Base-by-base conservation (phyloP, 108 stramenopile species). In the Phaeodactylum tricornutum region DNA sequence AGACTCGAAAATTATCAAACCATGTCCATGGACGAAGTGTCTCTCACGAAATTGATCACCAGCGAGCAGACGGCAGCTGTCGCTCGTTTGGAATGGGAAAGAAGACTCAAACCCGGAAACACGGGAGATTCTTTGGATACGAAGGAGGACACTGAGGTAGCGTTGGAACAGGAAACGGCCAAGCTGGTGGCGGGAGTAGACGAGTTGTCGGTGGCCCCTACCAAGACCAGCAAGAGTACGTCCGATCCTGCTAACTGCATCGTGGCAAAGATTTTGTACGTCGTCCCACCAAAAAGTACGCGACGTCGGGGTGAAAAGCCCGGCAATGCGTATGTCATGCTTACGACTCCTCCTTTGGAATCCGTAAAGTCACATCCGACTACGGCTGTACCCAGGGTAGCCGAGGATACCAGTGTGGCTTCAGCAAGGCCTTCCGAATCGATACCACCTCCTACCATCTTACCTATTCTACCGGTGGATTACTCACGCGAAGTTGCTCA, bases 251-350 rank as follows among this genome's bases (percentile, higher is more conserved):
- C 33, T 34, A 34, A 9, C 33, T 27, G 54, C 34, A 58, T 71
- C 19, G 50, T 53, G 5, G 66, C 51, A 5, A 65, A 69, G 29
- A 55, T 64, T 5, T 40, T 74, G 31, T 78, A 78, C 35, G 66
- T 67, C 16, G 47, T 67, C 23, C 77, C 77, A 3, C 67, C 77
- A 4, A 61, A 61, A 41, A 70, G 62, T 43, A 69, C 69, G 3
- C 36, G 57, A 16, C 70, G 71, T 32, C 61, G 72, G 17, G 77
- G 77, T 21, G 67, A 64, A 28, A 68, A 56, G 12, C 42, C 43
- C 2, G 77, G 77, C n/a, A 50, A 51, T 9, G 69, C 54, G 21
- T 74, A 74, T 31, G 33, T 78, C 17, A 54, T 78, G 30, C 42
- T 78, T 43, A 55, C 54, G 3, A 58, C 61, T 19, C 72, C 77